Evolutionary conservation across 257 asterid species (phyloP).

Genomic region (Parsonsia alboflavescens): DNA sequence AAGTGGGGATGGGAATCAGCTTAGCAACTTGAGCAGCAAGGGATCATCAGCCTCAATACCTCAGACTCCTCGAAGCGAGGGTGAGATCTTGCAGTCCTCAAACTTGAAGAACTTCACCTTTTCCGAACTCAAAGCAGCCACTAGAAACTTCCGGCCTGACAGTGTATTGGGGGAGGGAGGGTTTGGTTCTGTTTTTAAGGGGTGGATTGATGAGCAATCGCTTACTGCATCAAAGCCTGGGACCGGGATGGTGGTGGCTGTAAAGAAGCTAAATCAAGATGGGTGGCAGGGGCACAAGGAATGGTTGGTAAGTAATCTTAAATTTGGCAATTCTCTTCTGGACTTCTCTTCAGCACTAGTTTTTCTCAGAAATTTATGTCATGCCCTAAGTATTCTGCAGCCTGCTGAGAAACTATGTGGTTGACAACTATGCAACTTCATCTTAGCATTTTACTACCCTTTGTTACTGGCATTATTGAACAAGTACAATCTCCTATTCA

Average conservation of each 20-base stretch:
- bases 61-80: conserved; percentile 79
- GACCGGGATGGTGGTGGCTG: conserved; percentile 69
- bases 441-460: neutral
- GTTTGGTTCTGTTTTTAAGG: conserved; percentile 87
- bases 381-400: neutral
- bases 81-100: conserved; percentile 82
- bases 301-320: conserved; percentile 61
- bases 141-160: conserved; percentile 83
- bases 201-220: conserved; percentile 72
- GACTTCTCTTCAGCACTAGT: too few relatives aligned
- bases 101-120: conserved; percentile 69
- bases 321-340: neutral
- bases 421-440: neutral
- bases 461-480: neutral
- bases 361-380: neutral
- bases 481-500: neutral
- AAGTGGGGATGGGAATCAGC: conserved; percentile 47
- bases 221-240: conserved; percentile 70
- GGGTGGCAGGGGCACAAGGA: conserved; percentile 97
- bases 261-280: conserved; percentile 76
- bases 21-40: conserved; percentile 58
- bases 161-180: conserved; percentile 93
- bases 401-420: neutral
- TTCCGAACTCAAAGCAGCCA: conserved; percentile 66
- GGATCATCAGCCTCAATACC: conserved; percentile 57